Evolutionary conservation across 495 filamentous ascomycete genomes (phyloP).

Genomic region (Trichoderma erinaceum): DNA sequence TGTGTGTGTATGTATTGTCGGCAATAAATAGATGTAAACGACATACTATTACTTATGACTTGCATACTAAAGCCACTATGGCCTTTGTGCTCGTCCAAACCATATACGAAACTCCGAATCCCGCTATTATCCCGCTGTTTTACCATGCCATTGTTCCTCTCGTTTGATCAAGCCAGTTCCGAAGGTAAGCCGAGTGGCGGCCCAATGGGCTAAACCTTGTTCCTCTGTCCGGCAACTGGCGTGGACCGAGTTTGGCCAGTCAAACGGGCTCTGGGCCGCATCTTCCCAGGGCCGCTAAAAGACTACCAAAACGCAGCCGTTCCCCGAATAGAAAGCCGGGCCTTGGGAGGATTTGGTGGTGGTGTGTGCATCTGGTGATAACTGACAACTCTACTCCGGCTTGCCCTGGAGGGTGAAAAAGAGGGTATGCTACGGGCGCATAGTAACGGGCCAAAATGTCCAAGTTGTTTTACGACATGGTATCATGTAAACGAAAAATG

Average conservation of each 20-base stretch:
- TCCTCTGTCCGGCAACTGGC: background rate
- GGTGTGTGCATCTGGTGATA: background rate
- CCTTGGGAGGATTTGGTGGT: background rate
- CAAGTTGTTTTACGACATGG: too few species aligned
- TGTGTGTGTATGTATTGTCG: too few species aligned
- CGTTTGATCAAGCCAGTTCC: background rate
- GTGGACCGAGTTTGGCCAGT: background rate
- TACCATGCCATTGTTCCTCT: background rate
- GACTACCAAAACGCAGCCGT: background rate
- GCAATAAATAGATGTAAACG: too few species aligned
- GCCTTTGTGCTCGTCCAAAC: too few species aligned
- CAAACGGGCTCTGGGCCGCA: slow-evolving; percentile 1
- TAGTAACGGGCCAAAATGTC: too few species aligned
- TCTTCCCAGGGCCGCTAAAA: background rate
- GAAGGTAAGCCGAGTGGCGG: slow-evolving; percentile 8
- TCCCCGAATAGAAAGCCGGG: background rate
- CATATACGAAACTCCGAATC: background rate
- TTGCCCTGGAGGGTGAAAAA: background rate
- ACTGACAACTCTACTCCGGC: background rate
- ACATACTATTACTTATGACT: too few species aligned
- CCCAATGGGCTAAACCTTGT: slow-evolving; percentile 7
- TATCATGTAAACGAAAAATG: too few species aligned
- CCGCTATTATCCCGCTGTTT: background rate
- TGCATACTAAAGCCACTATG: too few species aligned
- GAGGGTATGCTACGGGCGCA: background rate